These are phyloP conservation scores for Jatropha podagrica DNA, from an alignment of 441 rosid genomes.

Conservation along the genomic window DNA sequence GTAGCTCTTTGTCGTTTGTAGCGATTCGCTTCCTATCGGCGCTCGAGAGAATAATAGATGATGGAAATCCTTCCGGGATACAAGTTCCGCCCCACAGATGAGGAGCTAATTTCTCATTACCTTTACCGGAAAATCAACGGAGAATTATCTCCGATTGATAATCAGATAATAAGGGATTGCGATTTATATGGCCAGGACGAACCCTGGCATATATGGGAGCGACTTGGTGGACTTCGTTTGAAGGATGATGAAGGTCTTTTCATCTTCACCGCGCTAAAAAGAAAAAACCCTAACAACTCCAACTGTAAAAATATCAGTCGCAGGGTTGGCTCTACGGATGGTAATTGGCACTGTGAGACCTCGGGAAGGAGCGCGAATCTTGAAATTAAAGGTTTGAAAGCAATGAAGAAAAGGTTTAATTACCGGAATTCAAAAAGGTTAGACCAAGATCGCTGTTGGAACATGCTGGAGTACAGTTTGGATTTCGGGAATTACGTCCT, in stretches of 20 bases:
- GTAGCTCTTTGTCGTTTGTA: too few relatives aligned
- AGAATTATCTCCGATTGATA: neutral
- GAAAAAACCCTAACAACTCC: neutral
- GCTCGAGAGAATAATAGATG: too few relatives aligned
- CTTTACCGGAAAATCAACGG: neutral
- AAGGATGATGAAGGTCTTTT: neutral
- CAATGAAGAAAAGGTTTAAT: neutral
- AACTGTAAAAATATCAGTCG: neutral
- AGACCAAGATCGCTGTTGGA: neutral
- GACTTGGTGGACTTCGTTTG: neutral
- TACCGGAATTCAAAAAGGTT: neutral
- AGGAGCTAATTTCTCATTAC: neutral
- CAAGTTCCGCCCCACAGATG: constrained; percentile 1
- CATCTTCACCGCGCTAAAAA: neutral
- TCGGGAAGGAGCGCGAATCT: neutral
- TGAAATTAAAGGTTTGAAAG: neutral
- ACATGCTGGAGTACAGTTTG: neutral
- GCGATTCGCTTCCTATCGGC: too few relatives aligned
- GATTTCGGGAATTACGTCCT: neutral
- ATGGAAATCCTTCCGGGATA: too few relatives aligned
- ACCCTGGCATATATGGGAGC: neutral
- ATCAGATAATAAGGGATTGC: neutral
- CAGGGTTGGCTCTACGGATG: neutral
- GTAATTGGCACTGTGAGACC: neutral
- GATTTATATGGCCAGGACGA: neutral